Conservation (phyloP, 192 early-diverging fungal genomes). For the Pilobolus umbonatus region DNA sequence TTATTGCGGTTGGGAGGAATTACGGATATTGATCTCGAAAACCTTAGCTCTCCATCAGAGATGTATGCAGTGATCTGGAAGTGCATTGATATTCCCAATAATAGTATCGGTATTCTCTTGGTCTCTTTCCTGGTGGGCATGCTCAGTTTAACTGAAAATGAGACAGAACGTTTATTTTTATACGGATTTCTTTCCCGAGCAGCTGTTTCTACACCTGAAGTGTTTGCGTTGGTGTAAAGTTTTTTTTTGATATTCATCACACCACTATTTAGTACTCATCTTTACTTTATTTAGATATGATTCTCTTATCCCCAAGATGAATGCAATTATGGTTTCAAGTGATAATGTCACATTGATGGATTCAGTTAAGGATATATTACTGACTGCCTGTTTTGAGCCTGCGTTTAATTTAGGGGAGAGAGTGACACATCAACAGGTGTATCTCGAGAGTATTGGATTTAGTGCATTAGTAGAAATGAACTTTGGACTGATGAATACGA, state of each 20-base stretch:
- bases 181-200: constrained; percentile 73
- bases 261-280: background rate
- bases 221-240: constrained; percentile 72
- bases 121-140: constrained; percentile 59
- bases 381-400: constrained; percentile 41
- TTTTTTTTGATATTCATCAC: constrained; percentile 12
- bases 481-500: constrained; percentile 4
- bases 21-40: constrained; percentile 37
- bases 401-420: constrained; percentile 25
- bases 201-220: constrained; percentile 56
- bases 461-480: constrained; percentile 30
- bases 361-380: constrained; percentile 60
- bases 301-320: constrained; percentile 60
- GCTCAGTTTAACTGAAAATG: constrained; percentile 64
- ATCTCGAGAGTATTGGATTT: constrained; percentile 43
- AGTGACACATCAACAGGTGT: constrained; percentile 35
- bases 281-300: constrained; percentile 50
- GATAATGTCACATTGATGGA: constrained; percentile 59
- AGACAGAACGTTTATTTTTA: constrained; percentile 62
- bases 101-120: constrained; percentile 55
- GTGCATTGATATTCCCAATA: constrained; percentile 53
- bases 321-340: constrained; percentile 53
- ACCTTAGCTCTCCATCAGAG: constrained; percentile 2
- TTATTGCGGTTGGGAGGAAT: constrained; percentile 44
- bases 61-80: constrained; percentile 54